Base-by-base conservation (phyloP, 2,329 filamentous ascomycete species). In the Colletotrichum chrysophilum region DNA sequence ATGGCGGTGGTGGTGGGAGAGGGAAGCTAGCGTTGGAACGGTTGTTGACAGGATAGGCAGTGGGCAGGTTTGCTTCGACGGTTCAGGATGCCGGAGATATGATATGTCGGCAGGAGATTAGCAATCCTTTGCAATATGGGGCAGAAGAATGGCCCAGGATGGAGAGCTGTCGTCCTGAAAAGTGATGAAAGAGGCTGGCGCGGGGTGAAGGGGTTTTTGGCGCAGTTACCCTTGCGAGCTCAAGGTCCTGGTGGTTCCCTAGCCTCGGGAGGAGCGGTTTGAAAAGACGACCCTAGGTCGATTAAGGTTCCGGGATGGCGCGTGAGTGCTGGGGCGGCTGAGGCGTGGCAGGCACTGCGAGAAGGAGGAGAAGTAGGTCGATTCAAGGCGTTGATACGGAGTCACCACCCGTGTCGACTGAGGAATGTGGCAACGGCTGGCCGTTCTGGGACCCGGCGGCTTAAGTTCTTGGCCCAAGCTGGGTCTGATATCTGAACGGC, bases 281-380 rank as follows among this genome's bases (percentile, higher is more conserved):
- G 60, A 55, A 70, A 70, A 70, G 60, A 62, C 48, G 48, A 55
- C 43, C 58, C 43, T 52, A 56, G 65, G 64, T 76, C 34, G 60
- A 66, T 75, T 70, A 76, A 75, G 71, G 74, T 70, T 76, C 70
- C 60, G 74, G 74, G 71, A 76, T 74, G 74, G 71, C 71, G 74
- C 36, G 60, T 75, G 70, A 70, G 71, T 28, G 24, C 56, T 75
- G 60, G 55, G 66, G 52, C 55, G 71, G 71, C 60, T 66, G 74
- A 70, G 60, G 74, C 71, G 71, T 75, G 71, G 74, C 61, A 70
- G 64, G 60, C 36, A 66, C 21, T 75, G 38, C 38, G 38, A 48
- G 38, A 5, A 52, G 43, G 43, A 52, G 43, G 43, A 21, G 21
- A 60, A 62, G 66, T 36, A 74, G 66, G 60, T 60, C 36, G 66